A percentile compares a stretch with the other conserved stretches of the same genome.
Evolutionary conservation across 2,329 filamentous ascomycete species (phyloP).

Genomic region (Sporothrix pallida): DNA sequence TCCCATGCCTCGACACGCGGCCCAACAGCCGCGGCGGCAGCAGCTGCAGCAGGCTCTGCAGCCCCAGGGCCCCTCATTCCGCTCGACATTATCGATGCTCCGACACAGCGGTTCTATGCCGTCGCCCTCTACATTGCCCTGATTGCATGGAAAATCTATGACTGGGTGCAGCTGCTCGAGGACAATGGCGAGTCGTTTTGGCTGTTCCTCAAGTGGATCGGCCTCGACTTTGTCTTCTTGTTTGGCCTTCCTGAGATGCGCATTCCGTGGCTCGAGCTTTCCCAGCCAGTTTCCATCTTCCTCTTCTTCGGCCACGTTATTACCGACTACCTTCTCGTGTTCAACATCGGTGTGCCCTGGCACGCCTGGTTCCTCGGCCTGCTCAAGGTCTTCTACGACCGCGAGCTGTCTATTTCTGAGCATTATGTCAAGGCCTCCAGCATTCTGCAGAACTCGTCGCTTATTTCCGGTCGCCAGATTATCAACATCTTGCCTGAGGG

Average conservation of each 20-base stretch:
- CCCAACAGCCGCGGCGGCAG: slow-evolving; percentile 3
- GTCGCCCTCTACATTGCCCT: slow-evolving; percentile 78
- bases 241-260: slow-evolving; percentile 85
- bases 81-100: slow-evolving; percentile 80
- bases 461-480: slow-evolving; percentile 95
- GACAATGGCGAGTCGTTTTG: slow-evolving; percentile 86
- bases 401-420: slow-evolving; percentile 92
- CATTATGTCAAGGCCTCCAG: slow-evolving; percentile 84
- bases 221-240: slow-evolving; percentile 83
- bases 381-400: slow-evolving; percentile 84
- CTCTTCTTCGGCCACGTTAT: slow-evolving; percentile 75
- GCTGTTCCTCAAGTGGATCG: slow-evolving; percentile 92
- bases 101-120: slow-evolving; percentile 87
- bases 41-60: background rate
- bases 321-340: slow-evolving; percentile 88
- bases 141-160: slow-evolving; percentile 83
- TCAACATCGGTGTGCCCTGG: slow-evolving; percentile 78
- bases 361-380: slow-evolving; percentile 74
- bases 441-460: slow-evolving; percentile 87
- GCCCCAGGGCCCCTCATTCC: slow-evolving; percentile 73
- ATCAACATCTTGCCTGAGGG: slow-evolving; percentile 98
- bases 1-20: slow-evolving; percentile 40
- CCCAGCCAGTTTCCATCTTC: slow-evolving; percentile 71
- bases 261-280: slow-evolving; percentile 97
- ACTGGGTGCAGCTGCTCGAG: slow-evolving; percentile 78